Conservation (phyloP, 2,329 filamentous ascomycete genomes). For the Zymoseptoria crescenta region DNA sequence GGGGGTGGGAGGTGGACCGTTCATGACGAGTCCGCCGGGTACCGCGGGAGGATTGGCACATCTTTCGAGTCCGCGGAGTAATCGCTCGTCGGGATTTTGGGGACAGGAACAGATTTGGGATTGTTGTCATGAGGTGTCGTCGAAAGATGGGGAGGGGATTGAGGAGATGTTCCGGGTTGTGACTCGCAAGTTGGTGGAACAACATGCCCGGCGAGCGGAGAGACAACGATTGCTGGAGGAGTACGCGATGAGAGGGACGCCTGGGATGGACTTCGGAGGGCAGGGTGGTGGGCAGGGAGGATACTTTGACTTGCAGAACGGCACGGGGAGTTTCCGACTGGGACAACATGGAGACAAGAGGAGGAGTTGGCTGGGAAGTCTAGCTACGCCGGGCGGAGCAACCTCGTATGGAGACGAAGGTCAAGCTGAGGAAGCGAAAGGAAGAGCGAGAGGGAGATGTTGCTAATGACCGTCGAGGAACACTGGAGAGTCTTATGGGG, state of each 20-base stretch:
- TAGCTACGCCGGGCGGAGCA: constrained; percentile 36
- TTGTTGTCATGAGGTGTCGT: constrained; percentile 92
- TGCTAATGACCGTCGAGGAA: constrained; percentile 13
- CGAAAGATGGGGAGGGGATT: constrained; percentile 88
- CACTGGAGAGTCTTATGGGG: not conserved
- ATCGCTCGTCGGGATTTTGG: constrained; percentile 69
- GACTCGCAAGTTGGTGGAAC: constrained; percentile 74
- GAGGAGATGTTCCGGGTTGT: constrained; percentile 93
- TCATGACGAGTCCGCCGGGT: constrained; percentile 11
- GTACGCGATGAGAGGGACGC: constrained; percentile 34
- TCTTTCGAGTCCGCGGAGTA: constrained; percentile 38
- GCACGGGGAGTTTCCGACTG: constrained; percentile 52
- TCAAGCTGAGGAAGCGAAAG: constrained; percentile 18
- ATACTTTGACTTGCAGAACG: constrained; percentile 43
- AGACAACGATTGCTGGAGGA: constrained; percentile 41
- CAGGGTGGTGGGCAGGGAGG: constrained; percentile 27
- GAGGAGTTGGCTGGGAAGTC: constrained; percentile 58
- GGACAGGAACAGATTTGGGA: constrained; percentile 84
- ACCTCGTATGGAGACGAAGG: constrained; percentile 22
- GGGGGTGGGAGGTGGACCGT: constrained; percentile 3
- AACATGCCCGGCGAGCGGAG: constrained; percentile 51
- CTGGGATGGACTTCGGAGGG: constrained; percentile 31
- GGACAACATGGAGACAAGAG: constrained; percentile 52
- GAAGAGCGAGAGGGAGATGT: constrained; percentile 20
- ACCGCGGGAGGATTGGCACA: constrained; percentile 31